phyloP scores from a whole-genome alignment of 805 yeast genomes.

The Lachancea lanzarotensis region DNA sequence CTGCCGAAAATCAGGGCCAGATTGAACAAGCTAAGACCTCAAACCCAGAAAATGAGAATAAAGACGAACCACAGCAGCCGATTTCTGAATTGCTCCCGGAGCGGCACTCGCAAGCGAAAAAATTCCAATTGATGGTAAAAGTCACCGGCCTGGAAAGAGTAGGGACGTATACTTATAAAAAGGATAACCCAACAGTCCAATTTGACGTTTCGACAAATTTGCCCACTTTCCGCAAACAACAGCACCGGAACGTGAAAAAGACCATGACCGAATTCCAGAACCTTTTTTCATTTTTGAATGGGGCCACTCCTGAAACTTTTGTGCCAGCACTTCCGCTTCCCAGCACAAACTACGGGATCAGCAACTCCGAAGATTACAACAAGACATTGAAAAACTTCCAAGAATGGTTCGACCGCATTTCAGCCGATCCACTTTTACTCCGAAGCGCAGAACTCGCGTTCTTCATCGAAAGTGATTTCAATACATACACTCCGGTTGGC shows the following conservation, averaged over 20 bases:
- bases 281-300: constrained; percentile 69
- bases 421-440: constrained; percentile 68
- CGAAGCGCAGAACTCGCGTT: constrained; percentile 83
- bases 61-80: neutral
- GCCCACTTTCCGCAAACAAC: constrained; percentile 66
- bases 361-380: constrained; percentile 70
- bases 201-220: constrained; percentile 65
- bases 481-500: constrained; percentile 43
- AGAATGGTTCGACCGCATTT: constrained; percentile 76
- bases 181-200: constrained; percentile 72
- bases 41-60: constrained; percentile 1
- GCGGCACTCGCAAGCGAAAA: constrained; percentile 9
- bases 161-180: constrained; percentile 44
- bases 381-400: constrained; percentile 59
- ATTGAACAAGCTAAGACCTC: neutral
- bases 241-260: constrained; percentile 69
- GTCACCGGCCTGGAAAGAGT: constrained; percentile 67
- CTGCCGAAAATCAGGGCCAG: constrained; percentile 8
- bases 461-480: constrained; percentile 74
- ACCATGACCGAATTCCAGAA: constrained; percentile 71
- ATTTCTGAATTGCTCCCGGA: constrained; percentile 9
- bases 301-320: constrained; percentile 84
- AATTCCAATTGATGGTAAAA: constrained; percentile 43
- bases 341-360: constrained; percentile 71
- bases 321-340: constrained; percentile 83